A percentile compares a stretch with the other conserved stretches of the same genome.
Conservation (phyloP, 345 rosid species). For the Murraya koenigii region DNA sequence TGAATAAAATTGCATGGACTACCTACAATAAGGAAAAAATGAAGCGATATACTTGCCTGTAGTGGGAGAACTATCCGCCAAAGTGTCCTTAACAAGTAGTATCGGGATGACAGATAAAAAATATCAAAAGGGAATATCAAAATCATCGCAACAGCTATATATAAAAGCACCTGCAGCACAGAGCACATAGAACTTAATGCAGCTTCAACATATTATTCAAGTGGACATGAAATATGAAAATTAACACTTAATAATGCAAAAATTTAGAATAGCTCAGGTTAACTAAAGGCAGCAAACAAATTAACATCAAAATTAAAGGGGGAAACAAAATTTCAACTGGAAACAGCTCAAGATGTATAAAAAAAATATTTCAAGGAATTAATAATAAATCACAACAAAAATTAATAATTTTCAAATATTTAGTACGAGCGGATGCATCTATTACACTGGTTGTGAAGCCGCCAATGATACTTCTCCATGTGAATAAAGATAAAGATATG, state of each 20-base stretch:
- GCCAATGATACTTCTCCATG: conserved; percentile 94
- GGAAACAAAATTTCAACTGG: neutral
- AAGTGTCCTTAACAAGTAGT: conserved; percentile 80
- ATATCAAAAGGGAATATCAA: conserved; percentile 84
- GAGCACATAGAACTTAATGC: conserved; percentile 15
- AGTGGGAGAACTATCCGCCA: conserved; percentile 86
- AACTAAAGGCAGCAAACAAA: neutral
- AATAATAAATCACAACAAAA: neutral
- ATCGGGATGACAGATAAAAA: conserved; percentile 77
- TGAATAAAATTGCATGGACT: conserved; percentile 2
- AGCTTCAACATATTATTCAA: neutral
- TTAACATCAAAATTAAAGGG: neutral
- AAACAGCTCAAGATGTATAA: neutral
- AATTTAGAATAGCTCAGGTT: neutral
- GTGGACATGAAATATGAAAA: neutral
- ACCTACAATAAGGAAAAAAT: conserved; percentile 1
- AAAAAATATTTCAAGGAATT: conserved; percentile 6
- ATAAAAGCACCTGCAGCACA: conserved; percentile 71
- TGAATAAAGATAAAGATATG: conserved; percentile 91
- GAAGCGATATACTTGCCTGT: conserved; percentile 48
- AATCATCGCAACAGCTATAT: conserved; percentile 58
- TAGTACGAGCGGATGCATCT: conserved; percentile 71
- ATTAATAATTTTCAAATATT: neutral
- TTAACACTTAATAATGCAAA: neutral
- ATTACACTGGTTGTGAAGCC: conserved; percentile 99